These are phyloP conservation scores for Chytridiales sp. DNA, from an alignment of 371 early-diverging fungal species.

Conservation along the genomic window DNA sequence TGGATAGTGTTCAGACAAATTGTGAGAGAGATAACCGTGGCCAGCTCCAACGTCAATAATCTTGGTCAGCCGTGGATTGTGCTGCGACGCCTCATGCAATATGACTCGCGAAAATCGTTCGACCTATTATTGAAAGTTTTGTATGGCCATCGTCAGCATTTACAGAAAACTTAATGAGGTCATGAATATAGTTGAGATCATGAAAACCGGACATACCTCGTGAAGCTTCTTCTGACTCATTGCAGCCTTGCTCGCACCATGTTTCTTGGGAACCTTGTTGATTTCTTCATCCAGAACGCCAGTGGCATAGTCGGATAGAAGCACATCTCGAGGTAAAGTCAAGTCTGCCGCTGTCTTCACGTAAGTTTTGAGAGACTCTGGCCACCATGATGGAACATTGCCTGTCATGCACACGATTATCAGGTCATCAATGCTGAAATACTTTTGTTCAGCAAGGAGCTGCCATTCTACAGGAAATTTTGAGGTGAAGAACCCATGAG, in stretches of 20 bases:
- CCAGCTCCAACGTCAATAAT: conserved; percentile 41
- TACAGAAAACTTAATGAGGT: neutral
- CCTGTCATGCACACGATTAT: conserved; percentile 11
- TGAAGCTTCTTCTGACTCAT: conserved; percentile 33
- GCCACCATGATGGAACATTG: conserved; percentile 14
- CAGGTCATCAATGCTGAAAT: conserved; percentile 9
- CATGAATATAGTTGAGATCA: neutral
- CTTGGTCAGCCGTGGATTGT: neutral
- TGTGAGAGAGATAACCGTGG: conserved; percentile 61
- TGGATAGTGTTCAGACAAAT: conserved; percentile 36
- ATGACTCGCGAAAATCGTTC: conserved; percentile 9
- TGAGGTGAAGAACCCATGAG: conserved; percentile 6
- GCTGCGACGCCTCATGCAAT: conserved; percentile 4
- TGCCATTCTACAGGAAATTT: conserved; percentile 23
- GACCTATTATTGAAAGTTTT: neutral
- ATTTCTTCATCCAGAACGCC: neutral
- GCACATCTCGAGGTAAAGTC: conserved; percentile 15
- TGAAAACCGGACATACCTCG: conserved; percentile 26
- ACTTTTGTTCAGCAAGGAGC: neutral
- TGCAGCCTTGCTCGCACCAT: conserved; percentile 5
- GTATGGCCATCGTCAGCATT: neutral
- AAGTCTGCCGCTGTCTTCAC: neutral
- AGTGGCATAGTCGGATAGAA: neutral
- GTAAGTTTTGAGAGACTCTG: conserved; percentile 20
- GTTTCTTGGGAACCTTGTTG: conserved; percentile 4